phyloP scores from a whole-genome alignment of 768 basidiomycete genomes.

The Leucosporidium scottii region DNA sequence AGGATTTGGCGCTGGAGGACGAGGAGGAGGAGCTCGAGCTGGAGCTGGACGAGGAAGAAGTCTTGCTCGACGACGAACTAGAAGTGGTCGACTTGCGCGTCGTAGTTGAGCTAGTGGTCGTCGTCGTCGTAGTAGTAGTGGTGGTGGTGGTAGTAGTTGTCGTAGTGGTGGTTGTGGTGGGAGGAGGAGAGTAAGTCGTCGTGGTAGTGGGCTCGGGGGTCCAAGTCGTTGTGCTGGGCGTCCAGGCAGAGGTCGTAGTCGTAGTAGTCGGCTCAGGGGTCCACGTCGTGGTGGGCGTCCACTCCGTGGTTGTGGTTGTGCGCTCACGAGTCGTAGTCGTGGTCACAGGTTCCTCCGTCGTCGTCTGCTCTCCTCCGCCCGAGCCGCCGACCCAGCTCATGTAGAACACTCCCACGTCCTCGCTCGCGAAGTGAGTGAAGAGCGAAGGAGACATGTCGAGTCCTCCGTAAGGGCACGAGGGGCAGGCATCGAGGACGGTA shows the following conservation, averaged over 20 bases:
- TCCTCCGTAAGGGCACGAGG: slow-evolving; percentile 44
- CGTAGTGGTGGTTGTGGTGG: slow-evolving; percentile 2
- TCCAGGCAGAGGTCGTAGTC: slow-evolving; percentile 4
- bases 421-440: slow-evolving; percentile 46
- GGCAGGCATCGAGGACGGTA: slow-evolving; percentile 45
- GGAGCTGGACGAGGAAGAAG: not conserved
- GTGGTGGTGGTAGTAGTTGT: not conserved
- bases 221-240: slow-evolving; percentile 1
- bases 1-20: not conserved
- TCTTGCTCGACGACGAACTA: no score
- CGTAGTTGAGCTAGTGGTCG: not conserved
- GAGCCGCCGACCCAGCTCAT: slow-evolving; percentile 44
- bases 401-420: slow-evolving; percentile 42
- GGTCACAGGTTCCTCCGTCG: slow-evolving; percentile 2
- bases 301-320: slow-evolving; percentile 3
- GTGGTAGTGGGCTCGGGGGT: not conserved
- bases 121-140: not conserved
- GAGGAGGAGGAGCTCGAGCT: not conserved
- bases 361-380: not conserved
- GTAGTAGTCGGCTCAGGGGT: slow-evolving; percentile 11
- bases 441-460: slow-evolving; percentile 51
- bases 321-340: slow-evolving; percentile 18
- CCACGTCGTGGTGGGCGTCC: slow-evolving; percentile 2
- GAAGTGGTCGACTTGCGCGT: not conserved
- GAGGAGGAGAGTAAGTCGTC: slow-evolving; percentile 2